These are phyloP conservation scores for Ceratobasidium sp. DNA, from an alignment of 1,284 basidiomycete species.

Conservation along the genomic window DNA sequence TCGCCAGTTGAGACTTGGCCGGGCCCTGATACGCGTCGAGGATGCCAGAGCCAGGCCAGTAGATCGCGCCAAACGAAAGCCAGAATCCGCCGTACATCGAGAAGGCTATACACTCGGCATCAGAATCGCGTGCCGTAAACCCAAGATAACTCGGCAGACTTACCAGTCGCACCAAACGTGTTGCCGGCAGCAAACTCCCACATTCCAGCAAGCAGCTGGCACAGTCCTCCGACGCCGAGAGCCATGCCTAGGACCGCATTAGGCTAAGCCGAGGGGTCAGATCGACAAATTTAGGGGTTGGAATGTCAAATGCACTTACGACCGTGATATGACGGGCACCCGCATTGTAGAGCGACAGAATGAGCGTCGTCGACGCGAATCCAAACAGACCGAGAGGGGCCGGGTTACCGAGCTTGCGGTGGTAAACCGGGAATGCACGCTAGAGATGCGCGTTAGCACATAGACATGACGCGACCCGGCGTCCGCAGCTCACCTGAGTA, in stretches of 20 bases:
- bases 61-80: constrained; percentile 48
- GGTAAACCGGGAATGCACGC: constrained; percentile 43
- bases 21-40: constrained; percentile 41
- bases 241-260: constrained; percentile 55
- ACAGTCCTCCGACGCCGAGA: constrained; percentile 53
- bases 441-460: background rate
- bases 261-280: constrained; percentile 44
- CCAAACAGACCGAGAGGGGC: constrained; percentile 59
- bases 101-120: constrained; percentile 48
- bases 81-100: constrained; percentile 51
- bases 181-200: constrained; percentile 57
- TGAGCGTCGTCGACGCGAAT: constrained; percentile 63
- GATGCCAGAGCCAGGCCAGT: constrained; percentile 46
- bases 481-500: background rate
- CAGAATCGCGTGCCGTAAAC: background rate
- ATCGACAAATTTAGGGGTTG: background rate
- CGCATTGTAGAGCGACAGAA: constrained; percentile 58
- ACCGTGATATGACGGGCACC: constrained; percentile 21
- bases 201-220: constrained; percentile 59
- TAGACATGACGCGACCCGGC: background rate
- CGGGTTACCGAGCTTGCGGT: constrained; percentile 57
- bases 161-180: constrained; percentile 59
- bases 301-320: background rate
- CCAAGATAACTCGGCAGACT: background rate
- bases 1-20: constrained; percentile 39